Evolutionary conservation across 768 basidiomycete species (phyloP).

Genomic region (Glaciozyma antarctica): DNA sequence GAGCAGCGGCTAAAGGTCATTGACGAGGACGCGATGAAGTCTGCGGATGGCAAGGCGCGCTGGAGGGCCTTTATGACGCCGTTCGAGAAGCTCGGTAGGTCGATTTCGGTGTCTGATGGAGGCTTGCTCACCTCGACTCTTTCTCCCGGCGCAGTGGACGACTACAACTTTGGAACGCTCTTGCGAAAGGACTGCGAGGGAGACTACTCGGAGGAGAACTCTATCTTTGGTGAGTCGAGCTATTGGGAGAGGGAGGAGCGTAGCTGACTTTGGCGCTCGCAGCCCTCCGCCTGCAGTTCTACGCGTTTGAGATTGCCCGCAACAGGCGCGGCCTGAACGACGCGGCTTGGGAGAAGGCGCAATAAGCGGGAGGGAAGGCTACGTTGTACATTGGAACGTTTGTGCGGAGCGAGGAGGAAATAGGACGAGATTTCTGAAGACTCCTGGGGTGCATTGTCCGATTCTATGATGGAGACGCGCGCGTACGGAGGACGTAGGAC

Average conservation of each 20-base stretch:
- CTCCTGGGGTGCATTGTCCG: background rate
- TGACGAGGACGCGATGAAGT: conserved; percentile 92
- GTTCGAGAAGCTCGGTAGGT: conserved; percentile 43
- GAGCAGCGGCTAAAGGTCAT: conserved; percentile 49
- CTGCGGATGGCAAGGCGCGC: conserved; percentile 66
- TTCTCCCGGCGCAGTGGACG: conserved; percentile 51
- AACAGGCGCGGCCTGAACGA: conserved; percentile 88
- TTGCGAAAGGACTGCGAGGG: conserved; percentile 67
- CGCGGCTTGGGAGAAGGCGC: conserved; percentile 54
- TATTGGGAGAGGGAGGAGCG: background rate
- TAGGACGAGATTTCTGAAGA: background rate
- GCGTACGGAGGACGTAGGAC: background rate
- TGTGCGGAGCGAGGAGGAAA: background rate
- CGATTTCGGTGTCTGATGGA: background rate
- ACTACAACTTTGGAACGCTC: conserved; percentile 94
- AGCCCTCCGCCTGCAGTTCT: conserved; percentile 55
- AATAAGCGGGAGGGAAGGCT: background rate
- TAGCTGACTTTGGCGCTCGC: background rate
- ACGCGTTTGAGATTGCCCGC: conserved; percentile 88
- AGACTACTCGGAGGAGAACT: conserved; percentile 84
- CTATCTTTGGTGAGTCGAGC: conserved; percentile 67
- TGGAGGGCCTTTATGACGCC: conserved; percentile 81
- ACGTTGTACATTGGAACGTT: background rate
- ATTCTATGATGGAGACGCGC: background rate
- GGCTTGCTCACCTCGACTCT: background rate